A percentile compares a stretch with the other conserved stretches of the same genome.
These are phyloP conservation scores for Phytophthora rubi DNA, from an alignment of 352 stramenopile genomes.

Conservation along the genomic window DNA sequence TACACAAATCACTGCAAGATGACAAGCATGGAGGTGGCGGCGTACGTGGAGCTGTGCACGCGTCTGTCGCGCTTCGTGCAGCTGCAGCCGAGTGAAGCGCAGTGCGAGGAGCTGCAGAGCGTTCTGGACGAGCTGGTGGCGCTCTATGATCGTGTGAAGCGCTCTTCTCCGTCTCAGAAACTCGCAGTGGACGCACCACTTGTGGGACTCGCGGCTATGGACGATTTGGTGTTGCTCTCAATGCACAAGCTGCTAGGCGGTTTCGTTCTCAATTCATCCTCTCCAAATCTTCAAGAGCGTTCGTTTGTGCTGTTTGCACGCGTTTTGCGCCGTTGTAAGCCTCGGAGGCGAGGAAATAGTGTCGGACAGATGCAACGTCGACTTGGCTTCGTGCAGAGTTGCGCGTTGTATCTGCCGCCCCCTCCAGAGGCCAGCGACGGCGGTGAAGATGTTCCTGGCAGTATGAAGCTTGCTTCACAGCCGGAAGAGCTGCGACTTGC, in stretches of 20 bases:
- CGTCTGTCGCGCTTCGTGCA: slow-evolving; percentile 70
- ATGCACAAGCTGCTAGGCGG: slow-evolving; percentile 61
- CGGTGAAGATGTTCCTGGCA: slow-evolving; percentile 23
- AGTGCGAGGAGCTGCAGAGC: slow-evolving; percentile 25
- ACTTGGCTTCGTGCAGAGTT: slow-evolving; percentile 62
- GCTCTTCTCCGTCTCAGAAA: neutral
- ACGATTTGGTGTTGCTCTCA: slow-evolving; percentile 73
- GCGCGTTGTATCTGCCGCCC: slow-evolving; percentile 61
- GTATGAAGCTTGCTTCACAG: slow-evolving; percentile 31
- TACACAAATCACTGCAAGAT: neutral
- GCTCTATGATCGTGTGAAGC: slow-evolving; percentile 39
- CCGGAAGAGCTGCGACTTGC: slow-evolving; percentile 68
- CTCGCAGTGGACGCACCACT: slow-evolving; percentile 5
- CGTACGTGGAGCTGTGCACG: slow-evolving; percentile 69
- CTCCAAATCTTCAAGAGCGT: slow-evolving; percentile 30
- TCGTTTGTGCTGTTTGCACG: slow-evolving; percentile 33
- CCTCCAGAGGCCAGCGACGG: slow-evolving; percentile 34
- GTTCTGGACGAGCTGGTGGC: slow-evolving; percentile 38
- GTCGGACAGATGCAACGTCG: slow-evolving; percentile 20
- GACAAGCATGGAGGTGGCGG: slow-evolving; percentile 42
- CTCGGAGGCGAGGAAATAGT: slow-evolving; percentile 29
- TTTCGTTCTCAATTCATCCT: slow-evolving; percentile 28
- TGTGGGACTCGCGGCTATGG: slow-evolving; percentile 45
- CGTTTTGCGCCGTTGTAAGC: slow-evolving; percentile 43
- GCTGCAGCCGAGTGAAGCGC: slow-evolving; percentile 24